These are phyloP conservation scores for Mytilinidion resinicola DNA, from an alignment of 495 filamentous ascomycete species.

Conservation along the genomic window DNA sequence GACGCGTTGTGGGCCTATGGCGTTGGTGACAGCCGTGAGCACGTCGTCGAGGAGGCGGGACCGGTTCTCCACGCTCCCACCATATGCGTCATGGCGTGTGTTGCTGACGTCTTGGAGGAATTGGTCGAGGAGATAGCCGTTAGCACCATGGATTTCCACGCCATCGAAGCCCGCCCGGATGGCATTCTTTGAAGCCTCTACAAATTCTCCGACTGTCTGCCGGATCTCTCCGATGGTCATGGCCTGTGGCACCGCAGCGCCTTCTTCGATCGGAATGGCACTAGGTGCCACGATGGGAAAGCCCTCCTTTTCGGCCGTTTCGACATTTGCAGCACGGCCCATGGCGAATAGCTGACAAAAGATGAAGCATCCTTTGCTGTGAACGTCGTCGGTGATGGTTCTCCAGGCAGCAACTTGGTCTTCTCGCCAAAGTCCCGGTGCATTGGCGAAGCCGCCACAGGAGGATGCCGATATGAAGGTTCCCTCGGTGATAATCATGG, in stretches of 20 bases:
- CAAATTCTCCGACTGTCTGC: constrained; percentile 3
- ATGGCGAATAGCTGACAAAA: constrained; percentile 9
- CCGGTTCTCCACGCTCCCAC: constrained; percentile 63
- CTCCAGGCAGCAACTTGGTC: constrained; percentile 16
- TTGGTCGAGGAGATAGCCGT: constrained; percentile 69
- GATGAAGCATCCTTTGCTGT: constrained; percentile 16
- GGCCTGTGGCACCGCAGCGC: not conserved
- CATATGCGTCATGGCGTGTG: constrained; percentile 56
- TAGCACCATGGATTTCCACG: constrained; percentile 65
- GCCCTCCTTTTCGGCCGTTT: constrained; percentile 36
- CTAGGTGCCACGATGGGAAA: constrained; percentile 22
- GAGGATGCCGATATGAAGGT: constrained; percentile 49
- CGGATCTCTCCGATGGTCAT: constrained; percentile 12
- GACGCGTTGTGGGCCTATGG: constrained; percentile 55
- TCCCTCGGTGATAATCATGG: constrained; percentile 58
- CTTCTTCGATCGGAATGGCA: constrained; percentile 4
- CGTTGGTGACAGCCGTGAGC: constrained; percentile 52
- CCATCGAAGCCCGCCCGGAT: constrained; percentile 61
- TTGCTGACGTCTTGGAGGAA: constrained; percentile 61
- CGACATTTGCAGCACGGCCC: constrained; percentile 37
- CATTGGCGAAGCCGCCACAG: constrained; percentile 6
- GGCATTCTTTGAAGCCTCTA: constrained; percentile 1
- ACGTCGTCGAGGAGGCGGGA: constrained; percentile 58
- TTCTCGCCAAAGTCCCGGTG: constrained; percentile 10
- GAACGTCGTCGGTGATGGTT: constrained; percentile 8